phyloP scores from a whole-genome alignment of 352 stramenopile species.

The Pythium aristosporum region DNA sequence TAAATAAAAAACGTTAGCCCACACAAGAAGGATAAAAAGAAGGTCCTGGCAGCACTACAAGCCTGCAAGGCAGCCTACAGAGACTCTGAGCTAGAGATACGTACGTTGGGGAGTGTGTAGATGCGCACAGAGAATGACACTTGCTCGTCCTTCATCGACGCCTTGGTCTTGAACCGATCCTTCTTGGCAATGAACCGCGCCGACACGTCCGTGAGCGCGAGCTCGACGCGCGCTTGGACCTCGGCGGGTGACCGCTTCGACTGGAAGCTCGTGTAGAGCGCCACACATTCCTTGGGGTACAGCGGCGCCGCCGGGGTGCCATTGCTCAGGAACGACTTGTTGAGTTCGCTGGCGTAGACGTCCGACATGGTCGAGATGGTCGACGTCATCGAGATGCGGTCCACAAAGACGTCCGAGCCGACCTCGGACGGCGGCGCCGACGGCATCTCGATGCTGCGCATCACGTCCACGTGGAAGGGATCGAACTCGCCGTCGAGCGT shows the following conservation, averaged over 20 bases:
- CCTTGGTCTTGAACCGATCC: slow-evolving; percentile 76
- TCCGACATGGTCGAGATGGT: slow-evolving; percentile 20
- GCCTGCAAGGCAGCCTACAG: background rate
- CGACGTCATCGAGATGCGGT: slow-evolving; percentile 28
- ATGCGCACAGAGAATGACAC: slow-evolving; percentile 61
- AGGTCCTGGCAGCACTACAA: too few species aligned
- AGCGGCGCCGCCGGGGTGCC: slow-evolving; percentile 32
- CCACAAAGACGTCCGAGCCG: slow-evolving; percentile 29
- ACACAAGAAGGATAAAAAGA: background rate
- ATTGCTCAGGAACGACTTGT: background rate
- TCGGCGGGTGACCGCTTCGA: slow-evolving; percentile 44
- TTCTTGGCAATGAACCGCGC: slow-evolving; percentile 54
- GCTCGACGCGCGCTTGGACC: slow-evolving; percentile 57
- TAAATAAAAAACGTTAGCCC: slow-evolving; percentile 12
- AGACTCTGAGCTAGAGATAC: slow-evolving; percentile 8
- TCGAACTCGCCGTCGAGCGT: slow-evolving; percentile 55
- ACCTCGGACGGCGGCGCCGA: slow-evolving; percentile 30
- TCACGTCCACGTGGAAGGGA: slow-evolving; percentile 48
- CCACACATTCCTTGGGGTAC: slow-evolving; percentile 57
- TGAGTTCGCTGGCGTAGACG: background rate
- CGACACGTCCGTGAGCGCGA: slow-evolving; percentile 45
- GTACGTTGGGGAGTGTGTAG: slow-evolving; percentile 75
- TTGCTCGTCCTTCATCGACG: slow-evolving; percentile 50
- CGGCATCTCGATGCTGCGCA: slow-evolving; percentile 38
- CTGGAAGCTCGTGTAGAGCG: slow-evolving; percentile 78